A percentile compares a stretch with the other conserved stretches of the same genome.
phyloP scores from a whole-genome alignment of 1,284 basidiomycete genomes.

The Tylopilus sp. region DNA sequence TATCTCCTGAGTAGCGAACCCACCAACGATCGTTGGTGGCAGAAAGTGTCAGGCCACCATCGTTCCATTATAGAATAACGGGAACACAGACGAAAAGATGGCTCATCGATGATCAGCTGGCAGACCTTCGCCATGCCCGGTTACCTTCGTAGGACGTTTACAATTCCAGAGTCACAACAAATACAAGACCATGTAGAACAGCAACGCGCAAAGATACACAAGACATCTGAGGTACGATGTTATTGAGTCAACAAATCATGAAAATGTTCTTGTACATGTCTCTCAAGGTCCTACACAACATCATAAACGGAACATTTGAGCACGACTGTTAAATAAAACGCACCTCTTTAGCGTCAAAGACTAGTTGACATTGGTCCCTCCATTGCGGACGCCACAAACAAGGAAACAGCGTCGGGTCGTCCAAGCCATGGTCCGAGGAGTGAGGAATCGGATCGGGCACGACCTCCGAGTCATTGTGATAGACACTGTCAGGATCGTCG shows the following conservation, averaged over 20 bases:
- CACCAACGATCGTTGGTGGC: too few species aligned
- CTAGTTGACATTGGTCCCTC: slow-evolving; percentile 39
- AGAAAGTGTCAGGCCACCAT: too few species aligned
- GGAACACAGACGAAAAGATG: too few species aligned
- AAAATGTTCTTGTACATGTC: slow-evolving; percentile 35
- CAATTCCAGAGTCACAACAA: too few species aligned
- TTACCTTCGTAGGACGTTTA: too few species aligned
- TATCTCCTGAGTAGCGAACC: too few species aligned
- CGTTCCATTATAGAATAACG: too few species aligned
- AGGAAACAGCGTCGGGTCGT: slow-evolving; percentile 37
- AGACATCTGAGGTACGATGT: neutral
- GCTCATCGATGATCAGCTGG: too few species aligned
- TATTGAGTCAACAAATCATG: slow-evolving; percentile 19
- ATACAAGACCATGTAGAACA: neutral
- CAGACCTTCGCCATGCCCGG: too few species aligned
- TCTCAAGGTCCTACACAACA: slow-evolving; percentile 30
- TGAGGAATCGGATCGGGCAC: slow-evolving; percentile 7
- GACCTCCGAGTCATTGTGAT: slow-evolving; percentile 32
- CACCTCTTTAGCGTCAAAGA: slow-evolving; percentile 45
- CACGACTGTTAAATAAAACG: slow-evolving; percentile 2
- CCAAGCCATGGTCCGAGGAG: slow-evolving; percentile 15
- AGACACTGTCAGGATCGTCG: slow-evolving; percentile 22
- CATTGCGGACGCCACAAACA: slow-evolving; percentile 43
- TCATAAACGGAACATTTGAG: slow-evolving; percentile 3
- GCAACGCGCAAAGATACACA: neutral